Base-by-base conservation (phyloP, 768 basidiomycete genomes). In the Mycena haematopus region DNA sequence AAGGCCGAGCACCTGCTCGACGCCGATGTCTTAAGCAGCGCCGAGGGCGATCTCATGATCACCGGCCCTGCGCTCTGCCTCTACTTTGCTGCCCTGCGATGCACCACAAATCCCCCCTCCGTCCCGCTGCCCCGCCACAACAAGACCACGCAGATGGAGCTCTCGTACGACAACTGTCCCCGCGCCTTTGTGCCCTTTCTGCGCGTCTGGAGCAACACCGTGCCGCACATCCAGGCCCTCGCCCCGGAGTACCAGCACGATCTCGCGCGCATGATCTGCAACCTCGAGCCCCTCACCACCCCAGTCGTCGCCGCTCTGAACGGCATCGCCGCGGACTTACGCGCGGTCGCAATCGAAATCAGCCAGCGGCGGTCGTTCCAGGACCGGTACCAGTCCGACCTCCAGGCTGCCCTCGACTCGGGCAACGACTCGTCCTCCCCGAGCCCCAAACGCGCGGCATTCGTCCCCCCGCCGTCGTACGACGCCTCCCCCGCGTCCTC, bases 331-430 rank as follows among this genome's bases (percentile, higher is more conserved):
- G 90, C 91, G 0, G 91, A 94, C 72, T 74, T 95, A n/a, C 83
- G 92, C 19, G 89, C 90, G 0, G 89, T 95, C 0, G 90, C 92
- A 0, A 92, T 95, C 51, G 93, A 95, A 70, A 93, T 95, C 65
- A 89, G 90, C 58, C 92, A 93, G 74, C 76, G 93, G 6, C 78
- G 93, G 22, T 88, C 90, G 0, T 95, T 95, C 75, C 93, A 95
- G 72, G 86, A 92, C 65, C 79, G 90, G 10, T 95, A 90, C 69
- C 86, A 86, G 0, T 68, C 74, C 1, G 93, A 92, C 72, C 74
- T 95, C 2, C 92, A 95, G 71, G 90, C 88, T 1, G 92, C 90
- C 0, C 78, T 95, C 46, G 91, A 94, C 68, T 82, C 87, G 0
- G 88, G 90, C 3, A 72, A 69, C 2, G 63, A 67, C 0, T 65